A percentile compares a stretch with the other conserved stretches of the same genome.
Conservation (phyloP, 108 stramenopile genomes). For the Seminavis robusta region DNA sequence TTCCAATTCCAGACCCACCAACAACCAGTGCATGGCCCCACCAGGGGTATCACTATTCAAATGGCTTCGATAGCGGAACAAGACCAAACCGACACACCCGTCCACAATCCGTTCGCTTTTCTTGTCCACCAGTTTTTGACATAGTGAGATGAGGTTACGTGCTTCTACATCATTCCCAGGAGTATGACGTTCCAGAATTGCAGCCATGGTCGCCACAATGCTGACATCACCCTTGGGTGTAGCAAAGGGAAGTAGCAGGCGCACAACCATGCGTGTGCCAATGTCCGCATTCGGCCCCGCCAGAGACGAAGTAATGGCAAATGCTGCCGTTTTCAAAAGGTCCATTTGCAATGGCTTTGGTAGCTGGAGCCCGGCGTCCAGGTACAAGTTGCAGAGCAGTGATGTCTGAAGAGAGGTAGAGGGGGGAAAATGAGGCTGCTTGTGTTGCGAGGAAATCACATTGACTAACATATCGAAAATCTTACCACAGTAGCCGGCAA, state of each 20-base stretch:
- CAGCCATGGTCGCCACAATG: constrained; percentile 48
- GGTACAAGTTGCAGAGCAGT: constrained; percentile 54
- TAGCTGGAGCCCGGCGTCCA: constrained; percentile 48
- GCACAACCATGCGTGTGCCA: constrained; percentile 56
- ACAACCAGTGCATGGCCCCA: constrained; percentile 54
- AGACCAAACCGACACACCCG: constrained; percentile 56
- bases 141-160: constrained; percentile 39
- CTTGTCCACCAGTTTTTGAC: constrained; percentile 34
- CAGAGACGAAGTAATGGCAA: constrained; percentile 75
- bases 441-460: too few species aligned
- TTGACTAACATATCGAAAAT: too few species aligned
- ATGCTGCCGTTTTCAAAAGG: constrained; percentile 53
- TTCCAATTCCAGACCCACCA: constrained; percentile 61
- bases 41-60: constrained; percentile 17
- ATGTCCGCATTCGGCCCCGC: constrained; percentile 46
- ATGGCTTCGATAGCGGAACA: constrained; percentile 54
- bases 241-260: constrained; percentile 60
- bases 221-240: constrained; percentile 44
- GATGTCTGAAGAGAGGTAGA: constrained; percentile 30
- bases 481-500: constrained; percentile 76
- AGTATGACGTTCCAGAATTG: constrained; percentile 48
- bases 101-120: constrained; percentile 63
- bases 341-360: constrained; percentile 36
- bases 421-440: not conserved
- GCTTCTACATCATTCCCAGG: constrained; percentile 71